phyloP scores from a whole-genome alignment of 306 rosid genomes.

The Carpinus viminea region DNA sequence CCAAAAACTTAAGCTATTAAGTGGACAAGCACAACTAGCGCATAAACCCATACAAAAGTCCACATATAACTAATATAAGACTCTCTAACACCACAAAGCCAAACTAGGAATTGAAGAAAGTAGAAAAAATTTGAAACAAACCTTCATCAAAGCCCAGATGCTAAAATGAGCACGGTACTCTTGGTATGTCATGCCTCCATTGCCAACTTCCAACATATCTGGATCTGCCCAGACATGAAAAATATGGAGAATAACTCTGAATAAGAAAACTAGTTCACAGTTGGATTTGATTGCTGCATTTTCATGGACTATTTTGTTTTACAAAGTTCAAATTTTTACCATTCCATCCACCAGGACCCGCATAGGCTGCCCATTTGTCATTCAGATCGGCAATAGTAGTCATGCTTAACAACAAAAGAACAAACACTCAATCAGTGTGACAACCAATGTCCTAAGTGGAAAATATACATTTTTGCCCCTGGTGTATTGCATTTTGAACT shows the following conservation, averaged over 20 bases:
- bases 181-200: slow-evolving; percentile 89
- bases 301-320: slow-evolving; percentile 15
- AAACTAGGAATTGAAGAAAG: slow-evolving; percentile 20
- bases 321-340: slow-evolving; percentile 49
- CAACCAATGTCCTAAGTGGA: slow-evolving; percentile 17
- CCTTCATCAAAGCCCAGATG: slow-evolving; percentile 99
- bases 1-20: neutral
- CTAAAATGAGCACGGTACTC: slow-evolving; percentile 96
- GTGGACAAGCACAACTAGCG: neutral
- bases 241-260: slow-evolving; percentile 1
- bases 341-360: slow-evolving; percentile 99
- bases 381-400: slow-evolving; percentile 86
- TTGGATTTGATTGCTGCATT: slow-evolving; percentile 18
- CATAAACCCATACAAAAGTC: neutral
- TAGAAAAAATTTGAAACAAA: slow-evolving; percentile 20
- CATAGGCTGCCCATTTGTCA: slow-evolving; percentile 94
- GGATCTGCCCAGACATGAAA: slow-evolving; percentile 63
- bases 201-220: slow-evolving; percentile 99
- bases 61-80: neutral
- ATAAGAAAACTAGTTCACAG: slow-evolving; percentile 27
- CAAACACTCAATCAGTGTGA: slow-evolving; percentile 27
- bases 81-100: neutral
- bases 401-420: slow-evolving; percentile 63
- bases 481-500: slow-evolving; percentile 4
- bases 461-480: neutral